Base-by-base conservation (phyloP, 164 flowering plant species). In the Chimonanthus praecox region DNA sequence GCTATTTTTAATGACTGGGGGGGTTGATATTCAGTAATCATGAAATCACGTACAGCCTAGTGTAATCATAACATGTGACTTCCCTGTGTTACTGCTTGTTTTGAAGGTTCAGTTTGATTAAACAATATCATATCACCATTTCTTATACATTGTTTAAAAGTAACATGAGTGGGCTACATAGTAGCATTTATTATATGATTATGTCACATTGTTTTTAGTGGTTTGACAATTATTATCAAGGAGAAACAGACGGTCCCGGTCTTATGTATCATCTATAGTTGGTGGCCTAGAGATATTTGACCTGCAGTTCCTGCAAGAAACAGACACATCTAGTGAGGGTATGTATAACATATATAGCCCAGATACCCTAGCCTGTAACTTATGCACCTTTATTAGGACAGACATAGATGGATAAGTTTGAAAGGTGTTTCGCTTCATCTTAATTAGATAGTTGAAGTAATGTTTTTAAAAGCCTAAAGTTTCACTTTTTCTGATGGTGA, bases 231-330 rank as follows among this genome's bases (percentile, higher is more conserved):
- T 73, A 60, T 77, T 70, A 71, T 81, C 77, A 71, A 85, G 81
- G 69, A 94, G 84, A 83, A 90, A 90, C 81, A 91, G 82, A 80
- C 87, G 89, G 72, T 93, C 98, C 33, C 94, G 97, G 78, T 93
- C 98, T 76, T 96, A 82, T 54, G 92, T 80, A 58, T 88, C 90
- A 33, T 79, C 74, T 63, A 88, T 80, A 88, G 85, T 68, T 78
- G 82, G 87, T 73, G 70, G 80, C 86, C 91, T 80, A 82, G 88
- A 80, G 89, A 88, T 79, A 87, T 92, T 76, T 92, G 79, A 78
- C 92, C 99, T 95, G 97, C 92, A 88, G 77, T 80, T 78, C 33
- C 76, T 54, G 77, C 81, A 84, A 77, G 67, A 71, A 66, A 69
- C 54, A 45, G 48, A 66, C 33, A 33, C 33, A 33, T 33, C 33